Evolutionary conservation across 352 stramenopile species (phyloP).

Genomic region (Phytophthora brassicae): DNA sequence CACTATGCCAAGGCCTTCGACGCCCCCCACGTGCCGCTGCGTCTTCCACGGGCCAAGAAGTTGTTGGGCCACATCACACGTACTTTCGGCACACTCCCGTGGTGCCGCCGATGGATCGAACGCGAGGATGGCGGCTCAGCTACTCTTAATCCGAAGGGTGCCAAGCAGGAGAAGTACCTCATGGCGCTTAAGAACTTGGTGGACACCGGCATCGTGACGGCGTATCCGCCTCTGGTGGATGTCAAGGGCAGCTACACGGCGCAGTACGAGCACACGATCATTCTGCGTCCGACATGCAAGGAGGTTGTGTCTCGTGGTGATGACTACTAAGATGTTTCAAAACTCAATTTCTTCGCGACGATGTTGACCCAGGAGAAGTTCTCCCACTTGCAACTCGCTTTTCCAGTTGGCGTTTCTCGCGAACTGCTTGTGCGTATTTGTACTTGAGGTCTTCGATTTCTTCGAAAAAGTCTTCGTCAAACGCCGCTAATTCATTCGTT

Average conservation of each 20-base stretch:
- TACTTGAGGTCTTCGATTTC: slow-evolving; percentile 97
- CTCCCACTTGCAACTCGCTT: slow-evolving; percentile 24
- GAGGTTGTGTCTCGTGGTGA: slow-evolving; percentile 97
- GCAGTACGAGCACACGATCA: slow-evolving; percentile 99
- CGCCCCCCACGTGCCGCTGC: slow-evolving; percentile 93
- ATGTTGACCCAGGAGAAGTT: slow-evolving; percentile 11
- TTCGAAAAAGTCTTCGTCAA: slow-evolving; percentile 95
- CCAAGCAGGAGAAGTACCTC: slow-evolving; percentile 98
- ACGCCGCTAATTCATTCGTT: slow-evolving; percentile 83
- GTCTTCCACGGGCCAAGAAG: slow-evolving; percentile 91
- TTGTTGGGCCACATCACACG: slow-evolving; percentile 97
- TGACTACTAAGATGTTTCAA: slow-evolving; percentile 89
- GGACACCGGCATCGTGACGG: slow-evolving; percentile 94
- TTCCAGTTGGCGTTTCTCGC: slow-evolving; percentile 75
- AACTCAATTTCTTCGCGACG: slow-evolving; percentile 22
- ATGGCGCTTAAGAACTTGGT: slow-evolving; percentile 97
- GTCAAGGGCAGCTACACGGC: slow-evolving; percentile 96
- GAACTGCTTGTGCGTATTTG: slow-evolving; percentile 88
- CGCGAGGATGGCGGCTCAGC: slow-evolving; percentile 95
- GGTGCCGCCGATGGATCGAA: slow-evolving; percentile 98
- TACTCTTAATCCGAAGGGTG: slow-evolving; percentile 91
- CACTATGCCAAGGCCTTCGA: slow-evolving; percentile 98
- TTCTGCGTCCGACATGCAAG: slow-evolving; percentile 97
- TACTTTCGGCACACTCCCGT: slow-evolving; percentile 99
- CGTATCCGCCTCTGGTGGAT: slow-evolving; percentile 97